phyloP scores from a whole-genome alignment of 805 yeast genomes.

The Kregervanrija pseudodelftensis region DNA sequence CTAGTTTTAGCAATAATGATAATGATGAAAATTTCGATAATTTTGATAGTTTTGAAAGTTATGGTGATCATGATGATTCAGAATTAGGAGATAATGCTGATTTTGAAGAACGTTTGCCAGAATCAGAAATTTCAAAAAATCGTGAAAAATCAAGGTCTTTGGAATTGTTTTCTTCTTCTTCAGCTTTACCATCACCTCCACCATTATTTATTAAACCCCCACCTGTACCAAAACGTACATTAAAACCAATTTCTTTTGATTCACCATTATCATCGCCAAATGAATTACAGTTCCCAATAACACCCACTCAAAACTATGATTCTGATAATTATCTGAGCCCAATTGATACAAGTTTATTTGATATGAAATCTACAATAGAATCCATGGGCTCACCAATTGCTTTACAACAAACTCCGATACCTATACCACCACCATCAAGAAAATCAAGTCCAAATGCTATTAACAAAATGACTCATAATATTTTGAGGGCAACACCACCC shows the following conservation, averaged over 20 bases:
- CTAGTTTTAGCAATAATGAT: neutral
- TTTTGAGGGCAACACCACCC: slow-evolving; percentile 6
- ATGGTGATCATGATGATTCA: neutral
- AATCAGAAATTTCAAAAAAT: too few relatives aligned
- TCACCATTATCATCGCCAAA: too few relatives aligned
- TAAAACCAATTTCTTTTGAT: too few relatives aligned
- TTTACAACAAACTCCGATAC: slow-evolving; percentile 12
- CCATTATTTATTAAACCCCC: too few relatives aligned
- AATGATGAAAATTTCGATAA: neutral
- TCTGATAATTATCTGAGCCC: too few relatives aligned
- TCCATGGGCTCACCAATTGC: slow-evolving; percentile 4
- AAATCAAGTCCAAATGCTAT: slow-evolving; percentile 2
- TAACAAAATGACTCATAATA: slow-evolving; percentile 6
- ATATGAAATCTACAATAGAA: slow-evolving; percentile 10
- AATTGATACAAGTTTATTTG: slow-evolving; percentile 3
- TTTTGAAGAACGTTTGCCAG: too few relatives aligned
- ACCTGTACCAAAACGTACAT: too few relatives aligned
- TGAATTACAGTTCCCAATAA: too few relatives aligned
- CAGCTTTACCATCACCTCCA: too few relatives aligned
- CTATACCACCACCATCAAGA: slow-evolving; percentile 12
- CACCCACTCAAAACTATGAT: too few relatives aligned
- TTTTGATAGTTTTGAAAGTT: neutral
- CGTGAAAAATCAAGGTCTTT: too few relatives aligned
- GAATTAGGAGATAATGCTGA: neutral
- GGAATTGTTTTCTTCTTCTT: too few relatives aligned